Base-by-base conservation (phyloP, 2,329 filamentous ascomycete genomes). In the Eurotiales sp. region DNA sequence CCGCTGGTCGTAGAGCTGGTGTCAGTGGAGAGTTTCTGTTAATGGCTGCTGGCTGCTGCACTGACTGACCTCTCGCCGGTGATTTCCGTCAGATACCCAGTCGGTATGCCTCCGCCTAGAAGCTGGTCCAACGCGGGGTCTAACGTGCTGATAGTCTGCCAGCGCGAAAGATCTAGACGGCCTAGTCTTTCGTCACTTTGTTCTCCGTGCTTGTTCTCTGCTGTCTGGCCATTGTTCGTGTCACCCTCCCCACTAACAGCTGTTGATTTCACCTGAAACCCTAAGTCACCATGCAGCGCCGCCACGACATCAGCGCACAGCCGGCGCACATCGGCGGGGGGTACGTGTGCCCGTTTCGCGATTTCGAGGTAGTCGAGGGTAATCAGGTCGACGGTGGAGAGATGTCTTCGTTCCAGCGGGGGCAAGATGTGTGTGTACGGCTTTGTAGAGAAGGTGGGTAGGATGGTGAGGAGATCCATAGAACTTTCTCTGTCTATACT, bases 371-470 rank as follows among this genome's bases (percentile, higher is more conserved):
- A 80, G 64, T 96, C 88, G 56, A 95, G 84, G 2, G 88, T 88
- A 61, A 99, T 79, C 44, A 99, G 80, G 67, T 99, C 93, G 60
- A 83, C 84, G 27, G 87, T 88, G 22, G 87, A 87, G 65, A 99
- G 77, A 46, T 79, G 77, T 61, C 88, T 83, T 66, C 82, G 83
- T 73, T 97, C 92, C 50, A 97, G 81, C 19, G 84, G 83, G 2
- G 88, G 85, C 27, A 96, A 73, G 42, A 96, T 83, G 63, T 87
- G 83, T 37, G 84, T 77, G 72, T 87, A 92, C 55, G 80, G 79
- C 64, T 81, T 78, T 58, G 81, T 78, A 55, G 86, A 81, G 66
- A 96, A 95, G 71, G 83, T 79, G 62, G 92, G 90, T 59, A 96
- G 81, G 66, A 95, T 83, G 66, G 83, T 81, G 65, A 86, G 80